Percentiles rank a stretch among this genome's conserved stretches.
Conservation (phyloP, 1,284 basidiomycete genomes). For the Ganoderma lingzhi region DNA sequence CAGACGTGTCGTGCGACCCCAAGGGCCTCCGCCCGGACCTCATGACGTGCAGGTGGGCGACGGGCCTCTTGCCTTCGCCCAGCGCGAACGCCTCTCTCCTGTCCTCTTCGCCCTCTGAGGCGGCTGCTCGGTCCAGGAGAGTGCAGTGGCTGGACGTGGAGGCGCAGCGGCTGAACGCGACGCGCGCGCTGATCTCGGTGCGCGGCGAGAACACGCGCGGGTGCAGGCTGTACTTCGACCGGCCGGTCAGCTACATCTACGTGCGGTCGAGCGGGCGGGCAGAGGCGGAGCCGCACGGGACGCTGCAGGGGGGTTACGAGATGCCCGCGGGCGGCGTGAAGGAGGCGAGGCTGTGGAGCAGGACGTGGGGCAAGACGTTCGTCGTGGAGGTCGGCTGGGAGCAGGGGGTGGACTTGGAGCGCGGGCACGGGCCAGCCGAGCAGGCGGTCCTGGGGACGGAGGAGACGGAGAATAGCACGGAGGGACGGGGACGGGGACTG, state of each 20-base stretch:
- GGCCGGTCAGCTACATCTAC: constrained; percentile 52
- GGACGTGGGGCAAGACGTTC: constrained; percentile 70
- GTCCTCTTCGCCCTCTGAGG: background rate
- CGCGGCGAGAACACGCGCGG: constrained; percentile 64
- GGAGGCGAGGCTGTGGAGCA: constrained; percentile 69
- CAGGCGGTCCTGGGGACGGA: background rate
- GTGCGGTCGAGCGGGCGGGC: constrained; percentile 35
- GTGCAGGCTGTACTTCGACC: constrained; percentile 69
- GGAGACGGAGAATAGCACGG: background rate
- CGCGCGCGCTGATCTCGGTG: constrained; percentile 48
- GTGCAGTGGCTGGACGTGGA: constrained; percentile 41
- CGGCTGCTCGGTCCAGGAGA: background rate
- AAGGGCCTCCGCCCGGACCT: constrained; percentile 36
- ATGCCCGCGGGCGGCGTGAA: constrained; percentile 50
- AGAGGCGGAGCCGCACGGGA: constrained; percentile 43
- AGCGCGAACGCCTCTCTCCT: constrained; percentile 31
- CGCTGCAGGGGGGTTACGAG: constrained; percentile 55
- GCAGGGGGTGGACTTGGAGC: constrained; percentile 30
- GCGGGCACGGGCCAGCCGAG: constrained; percentile 24
- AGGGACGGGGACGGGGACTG: constrained; percentile 33
- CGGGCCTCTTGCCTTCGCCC: constrained; percentile 43
- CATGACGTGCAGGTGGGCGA: constrained; percentile 48
- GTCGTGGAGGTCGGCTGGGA: constrained; percentile 63
- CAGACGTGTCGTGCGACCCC: constrained; percentile 33
- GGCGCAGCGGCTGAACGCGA: constrained; percentile 45